phyloP scores from a whole-genome alignment of 225 moss, liverwort and hornwort species.

The Thuidium tamariscinum region DNA sequence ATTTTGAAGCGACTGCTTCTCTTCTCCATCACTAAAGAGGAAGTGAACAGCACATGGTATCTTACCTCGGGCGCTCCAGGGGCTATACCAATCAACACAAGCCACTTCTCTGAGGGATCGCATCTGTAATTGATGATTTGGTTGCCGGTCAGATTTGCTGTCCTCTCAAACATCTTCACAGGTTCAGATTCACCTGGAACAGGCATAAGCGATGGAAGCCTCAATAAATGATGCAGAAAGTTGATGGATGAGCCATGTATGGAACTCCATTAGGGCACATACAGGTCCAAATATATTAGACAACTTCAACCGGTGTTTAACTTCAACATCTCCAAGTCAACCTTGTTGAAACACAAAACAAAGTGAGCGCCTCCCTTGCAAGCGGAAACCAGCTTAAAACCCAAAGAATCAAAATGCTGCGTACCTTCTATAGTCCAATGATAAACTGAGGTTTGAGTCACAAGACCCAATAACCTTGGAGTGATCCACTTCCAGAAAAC shows the following conservation, averaged over 20 bases:
- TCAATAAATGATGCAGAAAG: neutral
- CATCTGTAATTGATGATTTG: slow-evolving; percentile 97
- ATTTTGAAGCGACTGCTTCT: neutral
- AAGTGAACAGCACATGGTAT: neutral
- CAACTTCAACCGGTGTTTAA: neutral
- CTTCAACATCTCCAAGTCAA: neutral
- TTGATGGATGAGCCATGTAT: neutral
- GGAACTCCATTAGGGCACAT: neutral
- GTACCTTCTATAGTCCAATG: slow-evolving; percentile 97
- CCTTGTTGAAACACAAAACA: neutral
- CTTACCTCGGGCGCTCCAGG: slow-evolving; percentile 83
- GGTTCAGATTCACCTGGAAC: slow-evolving; percentile 80
- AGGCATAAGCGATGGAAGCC: neutral
- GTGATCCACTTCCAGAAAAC: slow-evolving; percentile 99
- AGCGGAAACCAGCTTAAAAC: neutral
- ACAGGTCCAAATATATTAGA: neutral
- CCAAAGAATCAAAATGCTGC: neutral
- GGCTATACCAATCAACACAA: slow-evolving; percentile 89
- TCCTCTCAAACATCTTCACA: slow-evolving; percentile 84
- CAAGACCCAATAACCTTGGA: slow-evolving; percentile 74
- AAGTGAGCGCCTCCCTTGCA: neutral
- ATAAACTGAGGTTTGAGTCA: slow-evolving; percentile 76
- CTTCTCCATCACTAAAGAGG: neutral
- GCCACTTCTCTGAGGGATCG: slow-evolving; percentile 95
- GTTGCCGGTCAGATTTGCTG: slow-evolving; percentile 76